Base-by-base conservation (phyloP, 2,329 filamentous ascomycete genomes). In the Epichloe scottii region DNA sequence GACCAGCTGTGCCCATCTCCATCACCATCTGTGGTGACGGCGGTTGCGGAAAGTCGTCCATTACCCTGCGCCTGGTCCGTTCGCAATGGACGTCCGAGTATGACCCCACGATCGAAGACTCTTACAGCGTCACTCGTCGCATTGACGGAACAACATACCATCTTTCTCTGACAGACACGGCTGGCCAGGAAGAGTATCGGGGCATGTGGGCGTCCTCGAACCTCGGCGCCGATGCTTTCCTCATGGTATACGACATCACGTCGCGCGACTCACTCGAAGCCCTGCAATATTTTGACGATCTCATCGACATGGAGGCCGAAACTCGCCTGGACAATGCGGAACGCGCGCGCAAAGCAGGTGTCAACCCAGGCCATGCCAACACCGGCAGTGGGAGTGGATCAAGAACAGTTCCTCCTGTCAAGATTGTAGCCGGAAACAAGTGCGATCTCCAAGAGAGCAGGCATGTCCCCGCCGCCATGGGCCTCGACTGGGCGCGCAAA, bases 241-340 rank as follows among this genome's bases (percentile, higher is more conserved):
- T 93, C 21, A 78, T 93, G 60, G 87, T 93, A 59, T 93, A 93
- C 76, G 87, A 93, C 70, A 91, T 93, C 68, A 93, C 87, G 1
- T 79, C 78, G 42, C 65, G 69, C 53, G 74, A 79, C 61, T 85
- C 81, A 41, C 78, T 93, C 56, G 76, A 85, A 47, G 82, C 82
- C 12, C 75, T 93, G 47, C 75, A 84, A 57, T 86, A 89, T 69
- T 93, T 90, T 68, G 84, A 87, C 70, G 82, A 89, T 58, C 75
- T 93, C 63, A 88, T 93, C 63, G 85, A 88, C 63, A 89, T 90
- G 77, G 86, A 91, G 68, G 75, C 81, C 52, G 86, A 91, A 62
- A 82, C 77, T 39, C 72, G 79, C 4, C 69, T 79, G 46, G 85
- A 86, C 66, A 81, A 81, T 51, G 81, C 76, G 23, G 71, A 73